Evolutionary conservation across 1,284 basidiomycete genomes (phyloP).

Genomic region (Austroboletus niveus): DNA sequence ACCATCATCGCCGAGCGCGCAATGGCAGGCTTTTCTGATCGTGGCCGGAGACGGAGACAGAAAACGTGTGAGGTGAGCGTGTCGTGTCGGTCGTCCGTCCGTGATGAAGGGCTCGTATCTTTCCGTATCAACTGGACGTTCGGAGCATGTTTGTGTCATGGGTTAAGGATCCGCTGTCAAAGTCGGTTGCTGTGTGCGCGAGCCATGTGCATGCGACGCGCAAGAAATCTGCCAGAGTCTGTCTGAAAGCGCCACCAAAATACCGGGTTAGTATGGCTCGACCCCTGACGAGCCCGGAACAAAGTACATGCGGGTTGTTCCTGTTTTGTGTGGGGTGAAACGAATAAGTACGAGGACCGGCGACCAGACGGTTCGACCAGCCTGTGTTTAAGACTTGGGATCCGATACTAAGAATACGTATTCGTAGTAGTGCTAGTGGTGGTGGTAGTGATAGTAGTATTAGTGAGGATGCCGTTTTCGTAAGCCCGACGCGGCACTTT

Average conservation of each 20-base stretch:
- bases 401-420: too few relatives aligned
- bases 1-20: slow-evolving; percentile 2
- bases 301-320: slow-evolving; percentile 4
- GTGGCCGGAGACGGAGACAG: slow-evolving; percentile 4
- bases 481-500: neutral
- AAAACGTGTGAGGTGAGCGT: slow-evolving; percentile 2
- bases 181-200: slow-evolving; percentile 5
- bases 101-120: slow-evolving; percentile 10
- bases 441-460: neutral
- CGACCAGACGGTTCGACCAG: neutral
- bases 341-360: neutral
- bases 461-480: neutral
- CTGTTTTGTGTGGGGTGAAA: slow-evolving; percentile 7
- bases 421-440: neutral
- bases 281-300: slow-evolving; percentile 2
- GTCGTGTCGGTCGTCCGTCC: neutral
- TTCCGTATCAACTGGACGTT: slow-evolving; percentile 6
- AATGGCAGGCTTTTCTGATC: slow-evolving; percentile 9
- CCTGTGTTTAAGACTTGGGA: too few relatives aligned
- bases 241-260: neutral
- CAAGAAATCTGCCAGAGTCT: too few relatives aligned
- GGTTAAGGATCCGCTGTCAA: slow-evolving; percentile 12
- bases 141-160: slow-evolving; percentile 9
- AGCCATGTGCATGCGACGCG: too few relatives aligned
- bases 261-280: neutral